phyloP scores from a whole-genome alignment of 768 basidiomycete species.

The Tricholoma matsutake region DNA sequence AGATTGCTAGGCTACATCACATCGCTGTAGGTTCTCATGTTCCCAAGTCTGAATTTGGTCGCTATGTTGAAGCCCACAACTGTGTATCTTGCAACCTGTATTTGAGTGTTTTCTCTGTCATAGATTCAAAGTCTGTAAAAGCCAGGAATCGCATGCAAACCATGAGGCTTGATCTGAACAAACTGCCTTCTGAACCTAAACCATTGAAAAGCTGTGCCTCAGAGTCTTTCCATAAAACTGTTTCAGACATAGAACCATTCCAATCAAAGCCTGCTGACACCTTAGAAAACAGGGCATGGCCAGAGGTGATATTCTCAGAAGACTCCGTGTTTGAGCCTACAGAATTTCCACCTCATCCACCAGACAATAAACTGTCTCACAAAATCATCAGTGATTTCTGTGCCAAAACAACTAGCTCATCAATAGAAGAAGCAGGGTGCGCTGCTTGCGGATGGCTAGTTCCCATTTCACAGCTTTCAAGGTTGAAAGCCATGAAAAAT shows the following conservation, averaged over 20 bases:
- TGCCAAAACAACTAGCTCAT: background rate
- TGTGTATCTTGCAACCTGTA: background rate
- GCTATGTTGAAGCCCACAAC: background rate
- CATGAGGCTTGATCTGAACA: background rate
- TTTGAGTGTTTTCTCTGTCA: background rate
- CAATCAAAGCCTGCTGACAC: background rate
- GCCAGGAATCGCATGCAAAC: background rate
- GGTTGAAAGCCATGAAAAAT: background rate
- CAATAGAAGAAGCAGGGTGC: background rate
- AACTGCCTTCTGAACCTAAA: background rate
- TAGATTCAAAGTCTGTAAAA: background rate
- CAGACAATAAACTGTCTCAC: background rate
- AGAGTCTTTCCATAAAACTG: background rate
- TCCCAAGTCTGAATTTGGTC: background rate
- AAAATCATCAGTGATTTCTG: background rate
- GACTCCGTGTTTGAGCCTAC: background rate
- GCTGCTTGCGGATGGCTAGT: background rate
- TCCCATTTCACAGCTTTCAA: background rate
- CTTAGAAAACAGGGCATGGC: background rate
- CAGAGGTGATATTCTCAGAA: background rate
- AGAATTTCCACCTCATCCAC: background rate
- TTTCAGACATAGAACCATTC: background rate
- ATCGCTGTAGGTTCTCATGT: background rate
- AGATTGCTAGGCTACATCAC: background rate
- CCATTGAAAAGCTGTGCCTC: background rate